These are phyloP conservation scores for Dryadomyces sulphureus DNA, from an alignment of 2,329 filamentous ascomycete genomes.

Conservation along the genomic window DNA sequence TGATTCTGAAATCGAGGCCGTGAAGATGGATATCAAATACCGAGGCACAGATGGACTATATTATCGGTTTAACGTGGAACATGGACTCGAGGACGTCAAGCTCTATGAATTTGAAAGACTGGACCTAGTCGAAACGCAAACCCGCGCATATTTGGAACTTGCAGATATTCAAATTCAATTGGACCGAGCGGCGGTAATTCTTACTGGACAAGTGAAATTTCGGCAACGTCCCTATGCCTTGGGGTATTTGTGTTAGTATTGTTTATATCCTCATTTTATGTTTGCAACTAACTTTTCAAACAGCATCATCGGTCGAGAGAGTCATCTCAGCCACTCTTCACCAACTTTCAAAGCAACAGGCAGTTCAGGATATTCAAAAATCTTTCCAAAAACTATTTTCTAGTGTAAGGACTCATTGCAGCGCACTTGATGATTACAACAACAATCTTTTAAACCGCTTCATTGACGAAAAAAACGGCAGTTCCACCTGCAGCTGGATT, in stretches of 20 bases:
- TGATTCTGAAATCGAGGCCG: background rate
- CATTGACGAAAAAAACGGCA: background rate
- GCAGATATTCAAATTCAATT: background rate
- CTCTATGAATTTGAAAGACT: background rate
- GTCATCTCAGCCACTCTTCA: background rate
- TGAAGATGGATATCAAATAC: background rate
- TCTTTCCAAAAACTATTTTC: background rate
- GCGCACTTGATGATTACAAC: background rate
- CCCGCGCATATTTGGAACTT: background rate
- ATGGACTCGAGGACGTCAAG: background rate
- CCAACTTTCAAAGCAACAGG: background rate
- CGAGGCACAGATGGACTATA: background rate
- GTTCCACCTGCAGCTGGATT: background rate
- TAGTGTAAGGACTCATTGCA: background rate
- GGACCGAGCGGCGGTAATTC: background rate
- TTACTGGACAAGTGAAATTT: background rate
- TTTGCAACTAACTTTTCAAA: background rate
- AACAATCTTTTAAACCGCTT: background rate
- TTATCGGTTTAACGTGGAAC: background rate
- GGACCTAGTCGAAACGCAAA: background rate
- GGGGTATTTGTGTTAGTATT: background rate
- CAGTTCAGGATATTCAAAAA: background rate
- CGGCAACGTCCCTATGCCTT: background rate
- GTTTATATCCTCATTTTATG: background rate
- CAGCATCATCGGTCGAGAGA: background rate